Base-by-base conservation (phyloP, 257 asterid genomes). In the Leonotis leonurus region DNA sequence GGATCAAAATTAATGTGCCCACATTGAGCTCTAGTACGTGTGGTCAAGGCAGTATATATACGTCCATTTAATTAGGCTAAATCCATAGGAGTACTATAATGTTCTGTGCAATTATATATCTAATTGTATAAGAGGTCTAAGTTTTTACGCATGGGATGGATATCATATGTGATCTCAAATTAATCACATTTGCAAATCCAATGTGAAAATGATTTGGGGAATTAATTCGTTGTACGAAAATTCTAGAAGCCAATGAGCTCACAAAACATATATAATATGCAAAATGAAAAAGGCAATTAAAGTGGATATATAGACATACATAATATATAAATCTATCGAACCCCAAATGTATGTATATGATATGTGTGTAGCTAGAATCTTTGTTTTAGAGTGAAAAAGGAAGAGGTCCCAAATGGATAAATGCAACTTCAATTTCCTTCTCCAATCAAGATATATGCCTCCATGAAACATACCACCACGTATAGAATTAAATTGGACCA, bases 371-470 rank as follows among this genome's bases (percentile, higher is more conserved):
- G 21, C 30, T 10, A 75, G 87, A 80, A 82, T 85, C 64, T 75
- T 59, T 26, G 60, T 70, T 72, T 37, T 32, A 0, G 29, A 41
- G 65, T 6, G 30, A 16, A 32, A n/a, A n/a, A n/a, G 14, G 46
- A 59, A 69, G 62, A 71, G 81, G 83, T 80, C 86, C 83, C 84
- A 77, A 80, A 55, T 69, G 76, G 90, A 87, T 87, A 85, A 71
- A 75, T 75, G 65, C 84, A 77, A n/a, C 78, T 67, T 60, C 68
- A 60, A 64, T 57, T 57, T 74, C 73, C 51, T 71, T 75, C 78
- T 77, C 83, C 88, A 75, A 72, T 81, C 74, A 84, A 80, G n/a
- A 59, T 53, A 81, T 84, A 88, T 85, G 81, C 96, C 75, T 73
- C 75, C 60, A 45, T 30, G 58, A 78, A 70, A 69, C 60, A 58